phyloP scores from a whole-genome alignment of 768 basidiomycete genomes.

The Boletellus ananas region DNA sequence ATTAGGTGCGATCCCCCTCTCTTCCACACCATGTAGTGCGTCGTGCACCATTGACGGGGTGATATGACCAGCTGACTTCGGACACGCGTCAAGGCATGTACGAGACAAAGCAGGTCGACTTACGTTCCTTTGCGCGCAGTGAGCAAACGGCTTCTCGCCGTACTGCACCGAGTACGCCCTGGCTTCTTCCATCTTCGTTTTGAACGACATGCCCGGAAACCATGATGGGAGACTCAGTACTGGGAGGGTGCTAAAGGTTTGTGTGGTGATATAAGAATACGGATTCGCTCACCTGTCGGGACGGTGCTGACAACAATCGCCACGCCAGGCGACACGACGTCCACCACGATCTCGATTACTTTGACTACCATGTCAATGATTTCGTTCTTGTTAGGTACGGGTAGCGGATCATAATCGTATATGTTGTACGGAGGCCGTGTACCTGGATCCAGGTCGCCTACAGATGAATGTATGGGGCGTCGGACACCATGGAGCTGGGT shows the following conservation, averaged over 20 bases:
- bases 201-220: constrained; percentile 16
- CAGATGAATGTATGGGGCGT: background rate
- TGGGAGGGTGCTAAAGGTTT: background rate
- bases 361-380: background rate
- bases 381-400: constrained; percentile 3
- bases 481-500: background rate
- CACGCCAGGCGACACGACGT: background rate
- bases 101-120: no score
- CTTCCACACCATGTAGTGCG: constrained; percentile 2
- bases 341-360: background rate
- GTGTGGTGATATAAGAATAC: background rate
- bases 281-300: constrained; percentile 4
- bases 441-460: constrained; percentile 11
- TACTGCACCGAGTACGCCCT: background rate
- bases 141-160: constrained; percentile 1
- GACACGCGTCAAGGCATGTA: background rate
- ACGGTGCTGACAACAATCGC: constrained; percentile 2
- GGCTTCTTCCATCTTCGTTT: background rate
- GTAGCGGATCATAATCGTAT: constrained; percentile 15
- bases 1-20: background rate
- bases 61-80: background rate
- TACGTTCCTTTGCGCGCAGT: constrained; percentile 6
- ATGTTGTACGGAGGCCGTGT: constrained; percentile 9
- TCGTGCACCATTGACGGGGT: constrained; percentile 5
- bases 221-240: constrained; percentile 9